Conservation (phyloP, 768 basidiomycete genomes). For the Trametes cingulata region DNA sequence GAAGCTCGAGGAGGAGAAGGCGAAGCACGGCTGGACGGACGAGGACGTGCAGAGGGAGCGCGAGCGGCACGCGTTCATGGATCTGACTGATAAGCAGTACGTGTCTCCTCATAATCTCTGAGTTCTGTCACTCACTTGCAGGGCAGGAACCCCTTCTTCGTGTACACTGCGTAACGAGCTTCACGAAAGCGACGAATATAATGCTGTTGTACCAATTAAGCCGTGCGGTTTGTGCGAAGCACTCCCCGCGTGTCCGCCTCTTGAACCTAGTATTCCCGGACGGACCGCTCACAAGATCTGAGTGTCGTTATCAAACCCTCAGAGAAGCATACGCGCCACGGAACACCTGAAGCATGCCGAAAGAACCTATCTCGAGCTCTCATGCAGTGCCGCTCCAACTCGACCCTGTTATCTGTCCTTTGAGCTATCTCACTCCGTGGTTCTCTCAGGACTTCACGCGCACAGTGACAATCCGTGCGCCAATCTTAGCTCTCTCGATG, state of each 20-base stretch:
- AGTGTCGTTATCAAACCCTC: neutral
- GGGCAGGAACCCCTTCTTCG: conserved; percentile 58
- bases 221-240: no score
- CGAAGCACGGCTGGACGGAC: conserved; percentile 55
- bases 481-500: neutral
- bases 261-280: no score
- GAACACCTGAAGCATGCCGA: neutral
- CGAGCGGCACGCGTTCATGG: conserved; percentile 61
- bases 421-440: neutral
- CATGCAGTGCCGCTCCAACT: neutral
- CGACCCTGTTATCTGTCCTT: neutral
- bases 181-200: neutral
- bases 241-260: no score
- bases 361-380: neutral
- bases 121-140: neutral
- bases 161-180: conserved; percentile 48
- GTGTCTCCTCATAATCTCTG: conserved; percentile 21
- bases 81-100: conserved; percentile 64
- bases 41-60: conserved; percentile 57
- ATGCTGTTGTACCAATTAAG: neutral
- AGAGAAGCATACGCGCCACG: neutral
- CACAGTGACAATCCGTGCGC: neutral
- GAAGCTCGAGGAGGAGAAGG: conserved; percentile 45
- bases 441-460: neutral
- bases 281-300: no score